A percentile compares a stretch with the other conserved stretches of the same genome.
Conservation (phyloP, 345 rosid species). For the Crucihimalaya himalaica region DNA sequence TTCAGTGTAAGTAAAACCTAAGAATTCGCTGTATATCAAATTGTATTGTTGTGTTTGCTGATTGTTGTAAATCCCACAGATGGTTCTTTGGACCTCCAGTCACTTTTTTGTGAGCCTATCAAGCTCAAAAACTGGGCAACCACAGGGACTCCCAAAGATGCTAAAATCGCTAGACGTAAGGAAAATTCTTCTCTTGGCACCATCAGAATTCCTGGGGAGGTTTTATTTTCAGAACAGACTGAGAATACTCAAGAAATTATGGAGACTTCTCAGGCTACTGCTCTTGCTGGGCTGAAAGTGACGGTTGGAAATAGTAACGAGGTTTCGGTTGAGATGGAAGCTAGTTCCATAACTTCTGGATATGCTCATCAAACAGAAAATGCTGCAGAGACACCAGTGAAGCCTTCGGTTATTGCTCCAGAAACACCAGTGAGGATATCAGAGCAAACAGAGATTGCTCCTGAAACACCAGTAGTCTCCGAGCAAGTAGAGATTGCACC, state of each 20-base stretch:
- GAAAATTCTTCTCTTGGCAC: not conserved
- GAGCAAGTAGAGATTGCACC: slow-evolving; percentile 60
- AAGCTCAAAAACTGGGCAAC: slow-evolving; percentile 16
- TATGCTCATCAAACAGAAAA: slow-evolving; percentile 29
- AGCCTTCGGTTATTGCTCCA: slow-evolving; percentile 29
- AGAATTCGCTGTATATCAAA: not conserved
- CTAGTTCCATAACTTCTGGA: slow-evolving; percentile 7
- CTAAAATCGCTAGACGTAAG: not conserved
- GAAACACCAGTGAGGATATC: slow-evolving; percentile 32
- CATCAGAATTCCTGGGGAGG: not conserved
- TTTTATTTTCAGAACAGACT: slow-evolving; percentile 8
- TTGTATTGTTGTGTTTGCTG: slow-evolving; percentile 28
- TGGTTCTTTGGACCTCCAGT: slow-evolving; percentile 52
- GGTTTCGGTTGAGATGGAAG: slow-evolving; percentile 5
- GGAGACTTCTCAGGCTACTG: slow-evolving; percentile 29
- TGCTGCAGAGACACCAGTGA: slow-evolving; percentile 19
- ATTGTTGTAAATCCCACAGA: slow-evolving; percentile 48
- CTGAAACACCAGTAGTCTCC: slow-evolving; percentile 31
- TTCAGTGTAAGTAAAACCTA: slow-evolving; percentile 58
- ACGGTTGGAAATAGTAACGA: not conserved
- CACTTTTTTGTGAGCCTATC: slow-evolving; percentile 42
- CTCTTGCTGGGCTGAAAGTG: slow-evolving; percentile 29
- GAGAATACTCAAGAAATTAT: slow-evolving; percentile 28
- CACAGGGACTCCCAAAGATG: slow-evolving; percentile 17
- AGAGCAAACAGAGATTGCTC: slow-evolving; percentile 30